phyloP scores from a whole-genome alignment of 208 protist species.

The Crithidia expoeki region DNA sequence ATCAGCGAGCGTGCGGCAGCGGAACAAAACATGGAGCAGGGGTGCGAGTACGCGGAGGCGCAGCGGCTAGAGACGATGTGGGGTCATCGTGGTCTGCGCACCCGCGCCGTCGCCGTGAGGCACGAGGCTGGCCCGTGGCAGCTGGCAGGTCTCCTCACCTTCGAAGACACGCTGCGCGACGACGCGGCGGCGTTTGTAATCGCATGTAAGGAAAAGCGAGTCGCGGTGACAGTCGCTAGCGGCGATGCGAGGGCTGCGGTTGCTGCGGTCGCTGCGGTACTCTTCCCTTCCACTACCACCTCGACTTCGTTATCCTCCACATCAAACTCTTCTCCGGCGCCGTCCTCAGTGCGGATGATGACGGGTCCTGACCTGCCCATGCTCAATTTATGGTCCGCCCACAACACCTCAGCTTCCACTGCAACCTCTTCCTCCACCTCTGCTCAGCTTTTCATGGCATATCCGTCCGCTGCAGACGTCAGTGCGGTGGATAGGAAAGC shows the following conservation, averaged over 20 bases:
- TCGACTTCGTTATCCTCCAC: background rate
- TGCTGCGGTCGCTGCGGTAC: constrained; percentile 9
- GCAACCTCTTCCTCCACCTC: background rate
- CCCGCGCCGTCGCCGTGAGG: constrained; percentile 49
- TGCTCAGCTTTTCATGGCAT: no score
- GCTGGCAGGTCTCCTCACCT: constrained; percentile 78
- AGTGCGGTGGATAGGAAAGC: constrained; percentile 23
- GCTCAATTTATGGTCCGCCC: background rate
- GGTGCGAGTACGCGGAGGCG: constrained; percentile 16
- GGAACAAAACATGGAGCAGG: background rate
- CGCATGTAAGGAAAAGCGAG: constrained; percentile 58
- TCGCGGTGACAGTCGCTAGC: constrained; percentile 93
- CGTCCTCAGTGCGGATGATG: background rate
- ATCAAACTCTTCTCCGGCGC: no score
- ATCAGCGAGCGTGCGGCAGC: background rate
- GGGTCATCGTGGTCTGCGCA: constrained; percentile 53
- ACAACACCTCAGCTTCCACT: background rate
- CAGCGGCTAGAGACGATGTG: constrained; percentile 17
- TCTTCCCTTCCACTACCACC: background rate
- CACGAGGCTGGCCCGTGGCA: constrained; percentile 53
- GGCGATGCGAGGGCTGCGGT: constrained; percentile 53
- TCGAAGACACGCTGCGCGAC: constrained; percentile 84
- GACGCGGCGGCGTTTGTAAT: constrained; percentile 41
- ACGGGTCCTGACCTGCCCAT: constrained; percentile 15
- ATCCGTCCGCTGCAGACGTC: background rate